Evolutionary conservation across 208 protist species (phyloP).

Genomic region (Trypanosoma brucei): DNA sequence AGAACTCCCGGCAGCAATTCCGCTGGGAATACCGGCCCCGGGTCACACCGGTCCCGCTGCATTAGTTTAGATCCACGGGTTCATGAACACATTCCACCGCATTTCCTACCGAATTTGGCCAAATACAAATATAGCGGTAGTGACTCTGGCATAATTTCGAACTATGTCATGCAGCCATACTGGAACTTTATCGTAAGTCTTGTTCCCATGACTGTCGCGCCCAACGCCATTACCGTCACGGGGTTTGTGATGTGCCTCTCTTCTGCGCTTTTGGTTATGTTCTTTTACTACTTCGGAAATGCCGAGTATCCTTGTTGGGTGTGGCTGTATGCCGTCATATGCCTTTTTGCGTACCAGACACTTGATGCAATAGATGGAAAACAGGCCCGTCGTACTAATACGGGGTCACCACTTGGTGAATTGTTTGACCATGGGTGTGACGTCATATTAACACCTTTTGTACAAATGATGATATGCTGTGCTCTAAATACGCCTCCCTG

Average conservation of each 20-base stretch:
- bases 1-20: not conserved
- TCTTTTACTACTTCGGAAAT: constrained; percentile 50
- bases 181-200: constrained; percentile 85
- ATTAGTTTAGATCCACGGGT: constrained; percentile 36
- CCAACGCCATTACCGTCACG: constrained; percentile 83
- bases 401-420: constrained; percentile 90
- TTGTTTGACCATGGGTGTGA: constrained; percentile 96
- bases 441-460: constrained; percentile 78
- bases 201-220: constrained; percentile 84
- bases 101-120: constrained; percentile 62
- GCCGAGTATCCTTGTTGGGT: constrained; percentile 83
- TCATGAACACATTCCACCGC: constrained; percentile 62
- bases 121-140: constrained; percentile 80
- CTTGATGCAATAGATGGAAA: constrained; percentile 95
- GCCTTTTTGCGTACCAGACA: constrained; percentile 89
- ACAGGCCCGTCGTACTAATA: constrained; percentile 90
- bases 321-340: constrained; percentile 64
- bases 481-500: constrained; percentile 34
- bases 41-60: not conserved
- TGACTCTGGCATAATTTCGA: constrained; percentile 67
- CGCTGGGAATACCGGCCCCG: constrained; percentile 12
- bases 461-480: constrained; percentile 55
- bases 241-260: constrained; percentile 77
- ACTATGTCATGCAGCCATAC: constrained; percentile 76
- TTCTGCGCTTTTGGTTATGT: constrained; percentile 47